Conservation (phyloP, 2,329 filamentous ascomycete species). For the Elsinoe fawcettii region DNA sequence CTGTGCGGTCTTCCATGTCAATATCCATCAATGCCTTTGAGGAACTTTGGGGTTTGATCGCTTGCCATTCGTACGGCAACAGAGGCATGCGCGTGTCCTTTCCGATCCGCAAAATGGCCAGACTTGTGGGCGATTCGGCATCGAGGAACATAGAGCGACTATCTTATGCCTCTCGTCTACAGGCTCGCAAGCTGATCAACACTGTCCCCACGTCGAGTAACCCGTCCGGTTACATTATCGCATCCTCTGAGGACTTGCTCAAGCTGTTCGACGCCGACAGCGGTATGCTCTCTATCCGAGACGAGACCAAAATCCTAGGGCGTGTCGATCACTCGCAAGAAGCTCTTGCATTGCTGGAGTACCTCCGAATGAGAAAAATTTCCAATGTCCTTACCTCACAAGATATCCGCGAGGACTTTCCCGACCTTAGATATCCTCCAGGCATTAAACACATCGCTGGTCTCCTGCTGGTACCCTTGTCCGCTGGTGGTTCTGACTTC, state of each 20-base stretch:
- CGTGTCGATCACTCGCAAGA: slow-evolving; percentile 70
- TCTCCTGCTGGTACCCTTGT: slow-evolving; percentile 72
- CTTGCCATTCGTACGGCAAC: slow-evolving; percentile 71
- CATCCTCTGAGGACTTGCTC: slow-evolving; percentile 76
- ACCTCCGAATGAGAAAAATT: slow-evolving; percentile 66
- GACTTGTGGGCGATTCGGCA: slow-evolving; percentile 75
- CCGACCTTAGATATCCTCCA: slow-evolving; percentile 69
- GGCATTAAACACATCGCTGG: slow-evolving; percentile 74
- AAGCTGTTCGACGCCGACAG: slow-evolving; percentile 83
- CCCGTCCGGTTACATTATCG: slow-evolving; percentile 82
- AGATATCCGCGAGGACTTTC: slow-evolving; percentile 68
- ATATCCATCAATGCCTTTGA: slow-evolving; percentile 82
- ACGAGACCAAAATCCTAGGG: slow-evolving; percentile 83
- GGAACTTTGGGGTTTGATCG: slow-evolving; percentile 80
- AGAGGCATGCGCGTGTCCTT: slow-evolving; percentile 86
- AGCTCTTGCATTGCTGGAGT: slow-evolving; percentile 75
- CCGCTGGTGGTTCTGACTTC: slow-evolving; percentile 68
- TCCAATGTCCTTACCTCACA: slow-evolving; percentile 71
- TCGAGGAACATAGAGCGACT: slow-evolving; percentile 81
- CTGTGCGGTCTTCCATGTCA: slow-evolving; percentile 87
- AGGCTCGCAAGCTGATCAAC: slow-evolving; percentile 82
- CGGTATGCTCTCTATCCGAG: slow-evolving; percentile 72
- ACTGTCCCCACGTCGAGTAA: slow-evolving; percentile 73
- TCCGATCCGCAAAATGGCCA: slow-evolving; percentile 85
- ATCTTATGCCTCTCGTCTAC: slow-evolving; percentile 75